Base-by-base conservation (phyloP, 305 asterid species). In the Euphrasia arctica region DNA sequence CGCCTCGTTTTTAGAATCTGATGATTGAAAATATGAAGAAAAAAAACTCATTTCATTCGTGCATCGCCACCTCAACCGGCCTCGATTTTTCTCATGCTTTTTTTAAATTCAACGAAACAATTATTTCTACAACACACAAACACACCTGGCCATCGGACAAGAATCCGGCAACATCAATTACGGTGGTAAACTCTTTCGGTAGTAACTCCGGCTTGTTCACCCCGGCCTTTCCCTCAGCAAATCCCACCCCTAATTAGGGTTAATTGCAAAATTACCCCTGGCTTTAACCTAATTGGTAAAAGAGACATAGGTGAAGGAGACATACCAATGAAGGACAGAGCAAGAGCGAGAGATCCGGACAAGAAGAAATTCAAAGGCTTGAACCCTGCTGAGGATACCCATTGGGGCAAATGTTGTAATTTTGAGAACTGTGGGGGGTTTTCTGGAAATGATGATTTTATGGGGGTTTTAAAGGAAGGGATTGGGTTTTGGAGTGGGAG, bases 121-220 rank as follows among this genome's bases (percentile, higher is more conserved):
- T 56, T 1, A 58, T 48, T 39, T 4, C 14, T n/a, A 13, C 52
- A 70, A 65, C 4, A 14, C 73, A 25, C 27, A 25, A 25, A 25
- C 27, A 39, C 9, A 91, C 96, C 97, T 91, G 98, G 70, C 98
- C 97, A 72, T 87, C 96, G 4, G 98, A 92, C 48, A 92, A 82
- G 83, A 89, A 92, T 2, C 97, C 98, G 14, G 98, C 98, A 71
- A 87, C 93, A 76, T 92, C 98, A 69, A 92, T 92, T 13, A 89
- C 95, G 0, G 88, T 14, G 41, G 91, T 87, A 4, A 84, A 92
- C 76, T 83, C 97, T 68, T 79, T 74, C 34, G 98, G 98, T 62
- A 92, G 85, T 82, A 91, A 70, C 72, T 89, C 98, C 7, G 96
- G 98, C 79, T 87, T 91, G 87, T 91, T 91, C 43, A 89, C 98